phyloP scores from a whole-genome alignment of 352 stramenopile genomes.

The Pythium insidiosum region DNA sequence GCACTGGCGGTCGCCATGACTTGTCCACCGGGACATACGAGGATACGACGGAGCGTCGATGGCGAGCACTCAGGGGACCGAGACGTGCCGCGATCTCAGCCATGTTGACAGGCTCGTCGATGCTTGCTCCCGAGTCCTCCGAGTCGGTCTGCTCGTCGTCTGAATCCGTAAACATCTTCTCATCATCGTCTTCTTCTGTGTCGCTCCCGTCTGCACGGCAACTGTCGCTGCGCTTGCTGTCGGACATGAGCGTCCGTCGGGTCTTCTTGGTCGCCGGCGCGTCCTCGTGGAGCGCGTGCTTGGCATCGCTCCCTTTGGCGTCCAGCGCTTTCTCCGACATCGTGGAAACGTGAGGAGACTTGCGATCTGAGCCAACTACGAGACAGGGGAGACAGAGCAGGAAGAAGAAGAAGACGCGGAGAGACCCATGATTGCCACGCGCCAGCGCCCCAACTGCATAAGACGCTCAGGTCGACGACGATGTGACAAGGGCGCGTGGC shows the following conservation, averaged over 20 bases:
- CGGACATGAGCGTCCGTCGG: not conserved
- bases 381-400: too few relatives aligned
- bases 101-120: constrained; percentile 36
- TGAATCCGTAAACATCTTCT: constrained; percentile 6
- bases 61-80: constrained; percentile 19
- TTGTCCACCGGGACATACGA: constrained; percentile 38
- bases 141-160: constrained; percentile 19
- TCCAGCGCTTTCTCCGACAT: constrained; percentile 5
- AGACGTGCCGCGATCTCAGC: constrained; percentile 27
- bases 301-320: constrained; percentile 6
- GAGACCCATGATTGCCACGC: too few relatives aligned
- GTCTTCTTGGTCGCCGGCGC: not conserved
- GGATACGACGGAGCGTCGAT: constrained; percentile 50
- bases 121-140: constrained; percentile 10
- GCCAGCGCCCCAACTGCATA: too few relatives aligned
- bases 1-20: constrained; percentile 42
- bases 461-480: too few relatives aligned
- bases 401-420: too few relatives aligned
- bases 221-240: constrained; percentile 19
- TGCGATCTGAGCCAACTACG: not conserved
- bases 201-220: constrained; percentile 23
- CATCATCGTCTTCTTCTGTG: constrained; percentile 12
- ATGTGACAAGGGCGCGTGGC: too few relatives aligned
- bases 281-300: not conserved
- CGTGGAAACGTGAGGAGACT: too few relatives aligned